phyloP scores from a whole-genome alignment of 148 eudicot genomes.

The Vaccinium myrtillus region DNA sequence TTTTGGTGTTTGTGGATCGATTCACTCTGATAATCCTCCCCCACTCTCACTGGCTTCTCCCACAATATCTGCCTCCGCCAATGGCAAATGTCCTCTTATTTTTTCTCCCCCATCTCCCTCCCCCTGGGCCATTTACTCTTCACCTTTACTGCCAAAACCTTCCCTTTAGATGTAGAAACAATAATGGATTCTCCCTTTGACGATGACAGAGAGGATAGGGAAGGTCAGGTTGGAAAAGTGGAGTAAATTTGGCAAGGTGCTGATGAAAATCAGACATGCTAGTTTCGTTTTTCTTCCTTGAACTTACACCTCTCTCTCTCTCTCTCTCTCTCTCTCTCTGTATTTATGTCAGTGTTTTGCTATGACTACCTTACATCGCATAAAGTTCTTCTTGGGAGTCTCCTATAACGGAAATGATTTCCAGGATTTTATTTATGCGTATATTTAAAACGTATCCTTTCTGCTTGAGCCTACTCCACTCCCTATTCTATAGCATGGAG shows the following conservation, averaged over 20 bases:
- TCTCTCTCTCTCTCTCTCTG: too few species aligned
- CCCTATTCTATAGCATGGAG: slow-evolving; percentile 2
- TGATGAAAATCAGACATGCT: too few species aligned
- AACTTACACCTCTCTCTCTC: too few species aligned
- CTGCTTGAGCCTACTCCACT: neutral
- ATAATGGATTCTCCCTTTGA: neutral
- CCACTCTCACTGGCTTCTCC: neutral
- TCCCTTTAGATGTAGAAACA: neutral
- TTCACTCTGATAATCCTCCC: neutral
- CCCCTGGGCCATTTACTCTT: neutral
- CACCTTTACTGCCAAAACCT: neutral
- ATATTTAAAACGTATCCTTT: neutral
- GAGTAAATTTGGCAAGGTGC: too few species aligned
- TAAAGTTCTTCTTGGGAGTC: slow-evolving; percentile 8
- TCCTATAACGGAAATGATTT: neutral
- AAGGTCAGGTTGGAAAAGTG: too few species aligned
- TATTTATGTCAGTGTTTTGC: neutral
- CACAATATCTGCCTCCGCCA: neutral
- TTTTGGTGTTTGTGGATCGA: neutral
- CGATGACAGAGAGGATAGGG: too few species aligned
- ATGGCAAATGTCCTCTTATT: too few species aligned
- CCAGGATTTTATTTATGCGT: slow-evolving; percentile 11
- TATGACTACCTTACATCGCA: neutral
- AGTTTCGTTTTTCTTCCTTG: too few species aligned
- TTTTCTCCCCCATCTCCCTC: neutral